Evolutionary conservation across 2,329 filamentous ascomycete genomes (phyloP).

Genomic region (Metarhizium brunneum): DNA sequence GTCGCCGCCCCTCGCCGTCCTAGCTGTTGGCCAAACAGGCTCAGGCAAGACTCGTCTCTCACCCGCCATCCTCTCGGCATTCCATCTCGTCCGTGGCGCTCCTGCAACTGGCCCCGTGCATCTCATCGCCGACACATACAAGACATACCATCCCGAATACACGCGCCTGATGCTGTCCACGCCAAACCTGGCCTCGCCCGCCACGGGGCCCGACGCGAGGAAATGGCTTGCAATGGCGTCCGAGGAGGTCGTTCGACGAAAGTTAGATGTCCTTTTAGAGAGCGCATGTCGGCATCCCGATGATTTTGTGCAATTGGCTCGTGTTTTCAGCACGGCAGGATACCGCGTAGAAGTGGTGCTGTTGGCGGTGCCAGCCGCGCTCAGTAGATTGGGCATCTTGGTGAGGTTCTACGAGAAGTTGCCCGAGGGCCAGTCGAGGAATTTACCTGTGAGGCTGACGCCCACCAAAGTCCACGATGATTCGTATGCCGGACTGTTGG

Average conservation of each 20-base stretch:
- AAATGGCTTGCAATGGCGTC: slow-evolving; percentile 34
- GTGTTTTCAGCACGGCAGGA: slow-evolving; percentile 20
- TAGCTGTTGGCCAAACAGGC: slow-evolving; percentile 38
- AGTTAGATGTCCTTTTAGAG: slow-evolving; percentile 32
- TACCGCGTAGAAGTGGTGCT: slow-evolving; percentile 31
- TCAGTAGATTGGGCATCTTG: slow-evolving; percentile 33
- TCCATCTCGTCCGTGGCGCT: slow-evolving; percentile 11
- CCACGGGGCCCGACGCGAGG: slow-evolving; percentile 31
- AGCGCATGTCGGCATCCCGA: slow-evolving; percentile 33
- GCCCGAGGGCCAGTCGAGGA: slow-evolving; percentile 24
- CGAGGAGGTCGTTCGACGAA: slow-evolving; percentile 18
- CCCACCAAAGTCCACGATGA: slow-evolving; percentile 36
- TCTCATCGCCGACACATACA: slow-evolving; percentile 40
- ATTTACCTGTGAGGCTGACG: slow-evolving; percentile 31
- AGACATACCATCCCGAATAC: slow-evolving; percentile 36
- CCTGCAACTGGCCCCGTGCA: slow-evolving; percentile 19
- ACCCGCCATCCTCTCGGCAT: slow-evolving; percentile 25
- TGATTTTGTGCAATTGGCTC: slow-evolving; percentile 29
- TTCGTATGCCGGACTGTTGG: slow-evolving; percentile 29
- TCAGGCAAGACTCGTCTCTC: slow-evolving; percentile 38
- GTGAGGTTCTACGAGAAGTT: slow-evolving; percentile 26
- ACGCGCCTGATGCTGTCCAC: slow-evolving; percentile 17
- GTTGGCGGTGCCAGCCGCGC: slow-evolving; percentile 30
- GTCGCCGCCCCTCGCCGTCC: slow-evolving; percentile 26
- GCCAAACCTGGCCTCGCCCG: slow-evolving; percentile 27